These are phyloP conservation scores for Pyrenophora seminiperda DNA, from an alignment of 2,329 filamentous ascomycete species.

Conservation along the genomic window DNA sequence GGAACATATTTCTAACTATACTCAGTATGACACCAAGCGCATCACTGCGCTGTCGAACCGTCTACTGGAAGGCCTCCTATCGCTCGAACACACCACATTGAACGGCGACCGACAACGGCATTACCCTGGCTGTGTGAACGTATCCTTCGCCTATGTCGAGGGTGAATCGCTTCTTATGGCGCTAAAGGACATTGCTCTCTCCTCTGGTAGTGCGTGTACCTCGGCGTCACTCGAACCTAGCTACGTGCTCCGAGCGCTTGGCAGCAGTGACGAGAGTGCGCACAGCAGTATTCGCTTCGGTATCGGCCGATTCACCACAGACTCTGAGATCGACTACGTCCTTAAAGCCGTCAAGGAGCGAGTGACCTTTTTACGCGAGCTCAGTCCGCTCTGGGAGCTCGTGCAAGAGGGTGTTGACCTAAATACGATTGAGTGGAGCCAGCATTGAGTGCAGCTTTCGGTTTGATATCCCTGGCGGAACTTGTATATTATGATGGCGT, in stretches of 20 bases:
- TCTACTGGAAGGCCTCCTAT: slow-evolving; percentile 78
- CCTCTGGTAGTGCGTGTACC: slow-evolving; percentile 95
- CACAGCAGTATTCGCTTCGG: slow-evolving; percentile 98
- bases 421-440: slow-evolving; percentile 97
- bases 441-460: slow-evolving; percentile 67
- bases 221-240: slow-evolving; percentile 95
- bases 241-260: slow-evolving; percentile 91
- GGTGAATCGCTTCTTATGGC: slow-evolving; percentile 98
- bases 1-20: slow-evolving; percentile 20
- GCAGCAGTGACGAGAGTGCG: slow-evolving; percentile 95
- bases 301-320: slow-evolving; percentile 95
- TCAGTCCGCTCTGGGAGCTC: slow-evolving; percentile 95
- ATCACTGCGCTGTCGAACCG: slow-evolving; percentile 83
- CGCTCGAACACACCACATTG: slow-evolving; percentile 88
- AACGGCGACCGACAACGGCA: slow-evolving; percentile 84
- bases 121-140: slow-evolving; percentile 96
- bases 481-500: slow-evolving; percentile 33
- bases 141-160: slow-evolving; percentile 98
- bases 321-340: slow-evolving; percentile 95
- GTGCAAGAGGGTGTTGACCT: slow-evolving; percentile 96
- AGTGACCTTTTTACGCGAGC: slow-evolving; percentile 88
- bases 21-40: slow-evolving; percentile 87
- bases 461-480: slow-evolving; percentile 19
- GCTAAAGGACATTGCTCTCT: slow-evolving; percentile 94
- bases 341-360: slow-evolving; percentile 90